Evolutionary conservation across 2,329 filamentous ascomycete species (phyloP).

Genomic region (Claviceps digitariae): DNA sequence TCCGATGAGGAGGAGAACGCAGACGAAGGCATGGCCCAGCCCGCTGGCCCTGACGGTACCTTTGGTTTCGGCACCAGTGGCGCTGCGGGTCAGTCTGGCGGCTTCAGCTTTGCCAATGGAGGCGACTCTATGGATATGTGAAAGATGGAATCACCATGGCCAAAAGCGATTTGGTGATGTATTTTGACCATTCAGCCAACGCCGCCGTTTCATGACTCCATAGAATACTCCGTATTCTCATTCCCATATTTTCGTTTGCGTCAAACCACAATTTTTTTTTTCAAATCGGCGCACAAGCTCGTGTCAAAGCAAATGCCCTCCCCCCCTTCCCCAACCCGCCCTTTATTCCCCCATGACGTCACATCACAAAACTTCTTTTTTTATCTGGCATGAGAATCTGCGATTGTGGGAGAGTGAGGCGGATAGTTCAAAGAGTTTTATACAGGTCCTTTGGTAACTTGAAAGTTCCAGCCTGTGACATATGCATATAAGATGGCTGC

Average conservation of each 20-base stretch:
- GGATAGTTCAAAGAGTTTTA: slow-evolving; percentile 10
- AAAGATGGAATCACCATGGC: slow-evolving; percentile 11
- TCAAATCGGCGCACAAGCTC: slow-evolving; percentile 9
- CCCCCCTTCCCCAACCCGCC: background rate
- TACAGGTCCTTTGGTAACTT: slow-evolving; percentile 47
- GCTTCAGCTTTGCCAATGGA: slow-evolving; percentile 85
- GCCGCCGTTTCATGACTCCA: background rate
- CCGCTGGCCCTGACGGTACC: slow-evolving; percentile 53
- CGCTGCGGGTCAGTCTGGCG: slow-evolving; percentile 47
- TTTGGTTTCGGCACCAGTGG: slow-evolving; percentile 66
- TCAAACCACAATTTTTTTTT: too few species aligned
- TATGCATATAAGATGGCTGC: slow-evolving; percentile 10
- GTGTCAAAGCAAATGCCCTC: slow-evolving; percentile 12
- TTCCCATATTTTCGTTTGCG: slow-evolving; percentile 5
- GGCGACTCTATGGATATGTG: slow-evolving; percentile 55
- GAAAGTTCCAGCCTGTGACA: slow-evolving; percentile 46
- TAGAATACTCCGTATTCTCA: slow-evolving; percentile 6
- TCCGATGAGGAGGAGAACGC: slow-evolving; percentile 95
- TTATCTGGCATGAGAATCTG: slow-evolving; percentile 23
- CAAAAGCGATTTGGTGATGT: background rate
- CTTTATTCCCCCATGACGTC: slow-evolving; percentile 16
- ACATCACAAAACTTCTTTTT: slow-evolving; percentile 15
- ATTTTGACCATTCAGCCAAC: background rate
- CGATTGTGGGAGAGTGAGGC: slow-evolving; percentile 12
- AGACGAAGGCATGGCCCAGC: slow-evolving; percentile 62